Evolutionary conservation across 495 filamentous ascomycete genomes (phyloP).

Genomic region (Cladorrhinum samala): DNA sequence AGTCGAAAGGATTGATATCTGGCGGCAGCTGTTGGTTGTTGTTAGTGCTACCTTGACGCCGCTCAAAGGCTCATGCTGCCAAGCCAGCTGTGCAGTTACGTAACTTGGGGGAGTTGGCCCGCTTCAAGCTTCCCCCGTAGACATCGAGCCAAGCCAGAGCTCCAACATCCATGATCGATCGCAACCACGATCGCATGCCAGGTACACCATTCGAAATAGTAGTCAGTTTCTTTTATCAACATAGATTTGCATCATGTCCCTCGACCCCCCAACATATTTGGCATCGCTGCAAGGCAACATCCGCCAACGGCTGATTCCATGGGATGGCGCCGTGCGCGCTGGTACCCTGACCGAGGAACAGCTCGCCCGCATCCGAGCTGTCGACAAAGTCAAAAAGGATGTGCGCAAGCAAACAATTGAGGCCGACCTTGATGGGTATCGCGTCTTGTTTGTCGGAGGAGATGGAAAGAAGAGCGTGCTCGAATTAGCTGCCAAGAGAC

Average conservation of each 20-base stretch:
- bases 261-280: constrained; percentile 87
- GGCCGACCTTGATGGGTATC: constrained; percentile 69
- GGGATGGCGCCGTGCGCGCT: constrained; percentile 93
- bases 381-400: constrained; percentile 92
- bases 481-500: constrained; percentile 67
- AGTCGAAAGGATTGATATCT: too few species aligned
- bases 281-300: constrained; percentile 91
- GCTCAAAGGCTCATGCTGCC: not conserved
- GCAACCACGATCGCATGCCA: too few species aligned
- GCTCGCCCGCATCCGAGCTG: constrained; percentile 91
- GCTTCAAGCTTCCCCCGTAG: not conserved
- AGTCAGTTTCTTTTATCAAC: too few species aligned
- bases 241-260: constrained; percentile 46
- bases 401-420: constrained; percentile 71
- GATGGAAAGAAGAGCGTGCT: constrained; percentile 67
- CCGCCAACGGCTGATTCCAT: constrained; percentile 86
- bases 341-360: constrained; percentile 92
- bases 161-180: constrained; percentile 8
- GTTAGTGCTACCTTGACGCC: too few species aligned
- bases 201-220: not conserved
- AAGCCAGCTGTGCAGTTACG: constrained; percentile 11
- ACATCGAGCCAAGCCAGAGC: not conserved
- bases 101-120: constrained; percentile 14
- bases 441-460: constrained; percentile 66
- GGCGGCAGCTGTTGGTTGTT: too few species aligned